A percentile compares a stretch with the other conserved stretches of the same genome.
phyloP scores from a whole-genome alignment of 352 stramenopile genomes.

The Pythium sukuiense region DNA sequence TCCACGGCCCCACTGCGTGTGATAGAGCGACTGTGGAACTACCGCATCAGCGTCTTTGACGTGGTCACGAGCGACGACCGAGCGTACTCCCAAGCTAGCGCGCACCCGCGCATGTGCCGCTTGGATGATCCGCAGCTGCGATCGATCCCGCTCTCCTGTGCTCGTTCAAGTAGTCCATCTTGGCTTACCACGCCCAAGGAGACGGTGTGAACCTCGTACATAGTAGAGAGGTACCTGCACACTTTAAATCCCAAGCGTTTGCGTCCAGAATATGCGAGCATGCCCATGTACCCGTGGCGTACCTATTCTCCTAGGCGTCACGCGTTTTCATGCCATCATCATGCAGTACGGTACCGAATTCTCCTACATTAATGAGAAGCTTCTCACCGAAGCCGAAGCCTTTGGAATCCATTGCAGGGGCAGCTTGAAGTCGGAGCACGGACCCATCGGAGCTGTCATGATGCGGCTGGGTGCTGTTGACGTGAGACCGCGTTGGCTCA shows the following conservation, averaged over 20 bases:
- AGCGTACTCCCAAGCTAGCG: neutral
- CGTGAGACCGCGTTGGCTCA: neutral
- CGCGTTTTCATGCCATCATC: no score
- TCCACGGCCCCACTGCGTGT: constrained; percentile 14
- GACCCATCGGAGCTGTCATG: neutral
- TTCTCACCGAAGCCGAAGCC: no score
- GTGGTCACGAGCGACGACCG: neutral
- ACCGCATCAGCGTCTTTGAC: constrained; percentile 18
- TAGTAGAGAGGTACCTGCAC: no score
- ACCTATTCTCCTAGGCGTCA: no score
- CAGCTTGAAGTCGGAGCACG: neutral
- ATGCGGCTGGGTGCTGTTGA: neutral
- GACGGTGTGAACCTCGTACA: no score
- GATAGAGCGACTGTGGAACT: constrained; percentile 20
- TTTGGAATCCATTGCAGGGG: neutral
- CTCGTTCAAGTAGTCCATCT: constrained; percentile 6
- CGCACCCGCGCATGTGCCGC: constrained; percentile 4
- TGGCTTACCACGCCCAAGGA: no score
- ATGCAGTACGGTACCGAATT: no score
- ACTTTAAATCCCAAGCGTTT: no score
- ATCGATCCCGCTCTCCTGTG: constrained; percentile 11
- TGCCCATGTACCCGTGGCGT: no score
- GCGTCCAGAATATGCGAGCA: no score
- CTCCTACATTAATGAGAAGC: no score
- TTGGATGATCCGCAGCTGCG: constrained; percentile 14